Evolutionary conservation across 2,329 filamentous ascomycete genomes (phyloP).

Genomic region (Plenodomus tracheiphilus): DNA sequence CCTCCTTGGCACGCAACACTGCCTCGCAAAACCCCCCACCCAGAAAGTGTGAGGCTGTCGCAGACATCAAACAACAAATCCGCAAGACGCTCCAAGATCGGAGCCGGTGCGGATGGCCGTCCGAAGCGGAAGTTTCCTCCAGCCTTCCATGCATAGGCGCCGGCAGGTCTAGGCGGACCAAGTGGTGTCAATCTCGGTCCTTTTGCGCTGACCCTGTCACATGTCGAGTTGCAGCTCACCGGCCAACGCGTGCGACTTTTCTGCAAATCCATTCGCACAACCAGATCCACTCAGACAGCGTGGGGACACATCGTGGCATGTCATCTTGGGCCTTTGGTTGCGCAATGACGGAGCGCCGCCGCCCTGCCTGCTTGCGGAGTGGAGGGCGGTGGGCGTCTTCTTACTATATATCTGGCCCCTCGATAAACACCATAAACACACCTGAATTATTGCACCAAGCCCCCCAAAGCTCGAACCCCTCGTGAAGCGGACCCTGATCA

Average conservation of each 20-base stretch:
- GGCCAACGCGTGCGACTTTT: conserved; percentile 14
- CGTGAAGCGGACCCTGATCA: conserved; percentile 7
- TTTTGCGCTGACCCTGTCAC: conserved; percentile 12
- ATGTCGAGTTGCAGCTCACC: conserved; percentile 7
- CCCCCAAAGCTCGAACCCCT: not conserved
- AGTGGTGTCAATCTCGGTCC: conserved; percentile 13
- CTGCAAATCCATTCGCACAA: conserved; percentile 23
- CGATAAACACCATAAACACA: not conserved
- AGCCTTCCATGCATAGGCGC: conserved; percentile 8
- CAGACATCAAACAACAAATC: not conserved
- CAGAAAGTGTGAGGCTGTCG: not conserved
- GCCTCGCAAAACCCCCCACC: not conserved
- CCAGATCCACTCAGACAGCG: conserved; percentile 10
- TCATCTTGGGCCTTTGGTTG: not conserved
- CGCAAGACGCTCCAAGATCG: not conserved
- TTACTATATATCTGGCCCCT: not conserved
- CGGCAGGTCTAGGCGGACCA: conserved; percentile 2
- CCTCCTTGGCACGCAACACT: not conserved
- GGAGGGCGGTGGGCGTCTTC: not conserved
- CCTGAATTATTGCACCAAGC: not conserved
- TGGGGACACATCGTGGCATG: conserved; percentile 21
- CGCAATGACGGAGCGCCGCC: not conserved
- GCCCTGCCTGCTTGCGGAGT: not conserved
- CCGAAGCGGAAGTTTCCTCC: conserved; percentile 16
- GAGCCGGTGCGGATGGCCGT: not conserved